Base-by-base conservation (phyloP, 352 stramenopile genomes). In the Phytophthora podocarpi region DNA sequence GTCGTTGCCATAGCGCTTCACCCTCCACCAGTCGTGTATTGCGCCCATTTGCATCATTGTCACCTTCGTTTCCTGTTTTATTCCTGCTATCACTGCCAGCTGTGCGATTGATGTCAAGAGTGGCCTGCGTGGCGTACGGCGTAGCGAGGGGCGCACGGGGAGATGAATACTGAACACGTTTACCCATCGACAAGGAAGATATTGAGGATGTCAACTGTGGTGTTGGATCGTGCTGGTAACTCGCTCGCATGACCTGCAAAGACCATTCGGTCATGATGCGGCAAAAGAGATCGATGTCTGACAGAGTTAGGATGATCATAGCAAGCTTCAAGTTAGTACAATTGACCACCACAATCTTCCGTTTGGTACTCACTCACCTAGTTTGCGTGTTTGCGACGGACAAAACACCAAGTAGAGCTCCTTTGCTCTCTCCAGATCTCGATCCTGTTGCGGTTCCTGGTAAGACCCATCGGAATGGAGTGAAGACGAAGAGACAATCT, bases 191-290 rank as follows among this genome's bases (percentile, higher is more conserved):
- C 24, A 62, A 30, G 6, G 52, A 63, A 21, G 53, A 59, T 32
- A 72, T 53, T 16, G 52, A 50, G 0, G 65, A 61, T 6, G 40
- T 39, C 27, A 76, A 40, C 12, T 67, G 49, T 6, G 54, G 40
- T 5, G 45, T 49, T 11, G 36, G 34, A 21, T 70, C 53, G 20
- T 72, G 68, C 34, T 72, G 59, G 28, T 82, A 82, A 37, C 72
- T 77, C 15, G 55, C 41, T 34, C 76, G 65, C 57, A 92, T 80
- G 32, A 89, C 63, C 35, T 81, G 74, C 18, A 89, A 58, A 13
- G 78, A 89, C 84, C 84, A 93, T 42, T 91, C 80, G 16, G 67
- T 86, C 80, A 93, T 90, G 63, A 91, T 91, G 16, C 79, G 78
- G 35, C 84, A 93, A 54, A 93, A 93, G 27, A 89, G 64, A 46